phyloP scores from a whole-genome alignment of 192 early-diverging fungal species.

The Umbelopsis sp. region DNA sequence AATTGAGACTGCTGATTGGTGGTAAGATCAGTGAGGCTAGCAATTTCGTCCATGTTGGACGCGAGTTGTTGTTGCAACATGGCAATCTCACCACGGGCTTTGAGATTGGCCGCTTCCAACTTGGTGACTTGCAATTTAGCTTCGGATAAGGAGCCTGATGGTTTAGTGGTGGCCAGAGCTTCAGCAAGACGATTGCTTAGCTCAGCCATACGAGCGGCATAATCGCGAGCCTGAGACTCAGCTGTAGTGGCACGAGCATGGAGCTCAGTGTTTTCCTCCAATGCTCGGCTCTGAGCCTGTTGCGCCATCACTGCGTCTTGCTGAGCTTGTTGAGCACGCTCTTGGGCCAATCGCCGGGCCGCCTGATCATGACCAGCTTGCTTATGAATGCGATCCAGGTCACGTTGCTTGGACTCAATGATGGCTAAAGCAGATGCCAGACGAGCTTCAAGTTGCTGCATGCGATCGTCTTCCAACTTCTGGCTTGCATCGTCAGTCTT shows the following conservation, averaged over 20 bases:
- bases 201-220: constrained; percentile 35
- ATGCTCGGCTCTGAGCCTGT: constrained; percentile 50
- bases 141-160: constrained; percentile 42
- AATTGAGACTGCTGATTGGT: constrained; percentile 48
- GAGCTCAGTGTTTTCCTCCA: constrained; percentile 48
- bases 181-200: constrained; percentile 32
- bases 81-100: constrained; percentile 52
- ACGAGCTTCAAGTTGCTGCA: constrained; percentile 49
- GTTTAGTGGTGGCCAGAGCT: constrained; percentile 23
- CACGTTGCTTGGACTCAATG: constrained; percentile 41
- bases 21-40: constrained; percentile 39
- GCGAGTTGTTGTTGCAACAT: constrained; percentile 45
- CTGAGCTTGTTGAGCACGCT: constrained; percentile 50
- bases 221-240: constrained; percentile 48
- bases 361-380: constrained; percentile 49
- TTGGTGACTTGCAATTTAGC: constrained; percentile 50
- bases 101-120: constrained; percentile 52
- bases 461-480: constrained; percentile 45
- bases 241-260: constrained; percentile 50
- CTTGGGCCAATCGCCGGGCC: constrained; percentile 51
- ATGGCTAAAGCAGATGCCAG: constrained; percentile 48
- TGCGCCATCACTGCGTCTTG: constrained; percentile 57
- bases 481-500: constrained; percentile 39
- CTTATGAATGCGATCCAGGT: constrained; percentile 52
- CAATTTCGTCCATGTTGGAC: constrained; percentile 49